Evolutionary conservation across 257 asterid species (phyloP), one percentile per base, ranked within the genome.

Genomic region (Datura wrightii): DNA sequence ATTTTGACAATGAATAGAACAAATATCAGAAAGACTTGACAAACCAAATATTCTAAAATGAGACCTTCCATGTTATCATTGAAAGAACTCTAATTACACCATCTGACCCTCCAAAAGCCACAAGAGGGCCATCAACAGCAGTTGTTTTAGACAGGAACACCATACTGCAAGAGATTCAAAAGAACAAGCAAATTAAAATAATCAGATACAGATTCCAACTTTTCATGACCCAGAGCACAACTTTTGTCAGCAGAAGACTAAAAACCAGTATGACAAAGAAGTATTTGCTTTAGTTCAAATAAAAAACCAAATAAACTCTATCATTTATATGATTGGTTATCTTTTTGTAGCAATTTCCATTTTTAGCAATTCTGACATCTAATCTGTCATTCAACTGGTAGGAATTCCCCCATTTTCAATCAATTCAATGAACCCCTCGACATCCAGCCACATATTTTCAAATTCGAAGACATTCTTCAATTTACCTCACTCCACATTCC

Each of bases 61-160:
- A 85, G 81, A 96, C 98, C 99, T 96, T 96, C 99, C 99, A 96
- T 42, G 97, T 92, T 67, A 96, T 87, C 99, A 96, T 96, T 74
- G 99, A 96, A 85, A 96, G 99, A 85, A 96, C 98, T 92, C 99
- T 93, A 82, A 96, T 96, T 83, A 93, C 98, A 80, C 99, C 99
- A 85, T 96, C 98, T 50, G 99, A 94, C 54, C 97, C 95, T 89
- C 99, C 99, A 91, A 96, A 96, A 76, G 98, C 98, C 88, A 96
- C 98, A 85, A 94, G 95, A 88, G 99, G 99, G 37, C 98, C 99
- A 88, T 96, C 99, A 84, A 86, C 91, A 79, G 91, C 89, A 83
- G 93, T 48, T 48, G 98, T 88, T 89, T 89, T 91, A 86, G 93
- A 94, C 3, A 96, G 93, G 89, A 94, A 94, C 89, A 92, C 98